Percentiles rank a stretch among this genome's conserved stretches.
Conservation (phyloP, 345 rosid genomes). For the Gossypium bickii region DNA sequence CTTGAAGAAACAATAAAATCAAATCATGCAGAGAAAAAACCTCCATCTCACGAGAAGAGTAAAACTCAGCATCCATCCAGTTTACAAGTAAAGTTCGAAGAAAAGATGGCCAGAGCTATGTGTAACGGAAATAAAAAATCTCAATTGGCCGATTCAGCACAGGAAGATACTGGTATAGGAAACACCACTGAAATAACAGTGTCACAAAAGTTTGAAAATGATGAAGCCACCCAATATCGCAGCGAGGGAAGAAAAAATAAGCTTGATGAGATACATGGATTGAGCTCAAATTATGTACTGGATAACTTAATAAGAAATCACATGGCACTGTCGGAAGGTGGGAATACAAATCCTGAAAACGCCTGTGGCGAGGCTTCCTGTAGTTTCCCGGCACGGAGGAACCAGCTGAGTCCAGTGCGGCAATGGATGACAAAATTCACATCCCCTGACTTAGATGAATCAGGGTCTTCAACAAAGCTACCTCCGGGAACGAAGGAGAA, state of each 20-base stretch:
- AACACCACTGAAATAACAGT: constrained; percentile 26
- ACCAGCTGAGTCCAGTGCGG: constrained; percentile 64
- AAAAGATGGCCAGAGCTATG: constrained; percentile 65
- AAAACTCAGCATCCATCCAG: constrained; percentile 42
- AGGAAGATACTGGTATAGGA: constrained; percentile 24
- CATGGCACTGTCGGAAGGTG: constrained; percentile 45
- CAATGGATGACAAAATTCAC: constrained; percentile 65
- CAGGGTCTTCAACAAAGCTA: constrained; percentile 43
- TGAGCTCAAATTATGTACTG: constrained; percentile 47
- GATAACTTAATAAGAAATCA: constrained; percentile 62
- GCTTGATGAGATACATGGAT: constrained; percentile 34
- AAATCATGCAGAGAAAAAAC: constrained; percentile 32
- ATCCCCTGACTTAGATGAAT: constrained; percentile 38
- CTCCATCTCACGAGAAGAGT: constrained; percentile 32
- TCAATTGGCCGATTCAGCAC: constrained; percentile 28
- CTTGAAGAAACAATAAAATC: constrained; percentile 30
- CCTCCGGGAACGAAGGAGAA: constrained; percentile 47
- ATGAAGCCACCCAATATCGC: constrained; percentile 27
- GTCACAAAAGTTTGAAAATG: constrained; percentile 30
- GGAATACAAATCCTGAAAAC: constrained; percentile 29
- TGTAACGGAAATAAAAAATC: constrained; percentile 40
- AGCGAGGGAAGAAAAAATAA: constrained; percentile 34
- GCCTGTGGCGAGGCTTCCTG: constrained; percentile 52
- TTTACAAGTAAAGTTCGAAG: constrained; percentile 74
- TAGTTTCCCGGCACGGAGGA: constrained; percentile 53